These are phyloP conservation scores for Kurtzmaniella quercitrusa DNA, from an alignment of 1,139 yeast species.

Conservation along the genomic window DNA sequence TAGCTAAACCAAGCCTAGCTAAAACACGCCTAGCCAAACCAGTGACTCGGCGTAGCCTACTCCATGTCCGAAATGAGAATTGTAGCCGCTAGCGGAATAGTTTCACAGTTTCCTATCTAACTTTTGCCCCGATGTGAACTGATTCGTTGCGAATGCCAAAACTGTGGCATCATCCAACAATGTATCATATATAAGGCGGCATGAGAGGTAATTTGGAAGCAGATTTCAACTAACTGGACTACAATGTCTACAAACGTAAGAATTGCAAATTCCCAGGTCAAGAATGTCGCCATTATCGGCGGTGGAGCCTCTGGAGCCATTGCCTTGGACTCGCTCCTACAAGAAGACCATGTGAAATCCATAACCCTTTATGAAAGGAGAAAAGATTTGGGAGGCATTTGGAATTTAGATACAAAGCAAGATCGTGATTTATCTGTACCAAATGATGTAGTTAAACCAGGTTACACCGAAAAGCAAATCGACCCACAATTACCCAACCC, in stretches of 20 bases:
- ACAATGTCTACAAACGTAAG: background rate
- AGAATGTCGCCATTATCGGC: conserved; percentile 44
- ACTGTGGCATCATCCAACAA: background rate
- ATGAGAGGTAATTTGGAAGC: too few relatives aligned
- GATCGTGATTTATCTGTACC: conserved; percentile 14
- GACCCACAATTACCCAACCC: conserved; percentile 33
- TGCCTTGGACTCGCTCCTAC: conserved; percentile 32
- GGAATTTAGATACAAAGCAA: conserved; percentile 23
- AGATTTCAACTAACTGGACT: too few relatives aligned
- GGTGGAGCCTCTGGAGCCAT: conserved; percentile 53
- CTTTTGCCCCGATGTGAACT: background rate
- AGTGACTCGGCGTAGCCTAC: too few relatives aligned
- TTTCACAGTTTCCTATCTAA: background rate
- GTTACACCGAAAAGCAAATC: conserved; percentile 15
- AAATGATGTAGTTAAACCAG: conserved; percentile 20
- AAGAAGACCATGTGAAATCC: conserved; percentile 21
- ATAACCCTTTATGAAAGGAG: conserved; percentile 29
- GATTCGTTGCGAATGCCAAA: background rate
- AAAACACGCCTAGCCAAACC: too few relatives aligned
- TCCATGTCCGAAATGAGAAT: background rate
- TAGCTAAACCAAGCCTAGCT: too few relatives aligned
- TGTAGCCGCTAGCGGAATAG: background rate
- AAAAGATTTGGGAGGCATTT: conserved; percentile 26
- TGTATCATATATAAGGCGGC: background rate
- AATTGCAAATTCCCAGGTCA: conserved; percentile 11